phyloP scores from a whole-genome alignment of 345 rosid genomes.

The Sonneratia caseolaris region DNA sequence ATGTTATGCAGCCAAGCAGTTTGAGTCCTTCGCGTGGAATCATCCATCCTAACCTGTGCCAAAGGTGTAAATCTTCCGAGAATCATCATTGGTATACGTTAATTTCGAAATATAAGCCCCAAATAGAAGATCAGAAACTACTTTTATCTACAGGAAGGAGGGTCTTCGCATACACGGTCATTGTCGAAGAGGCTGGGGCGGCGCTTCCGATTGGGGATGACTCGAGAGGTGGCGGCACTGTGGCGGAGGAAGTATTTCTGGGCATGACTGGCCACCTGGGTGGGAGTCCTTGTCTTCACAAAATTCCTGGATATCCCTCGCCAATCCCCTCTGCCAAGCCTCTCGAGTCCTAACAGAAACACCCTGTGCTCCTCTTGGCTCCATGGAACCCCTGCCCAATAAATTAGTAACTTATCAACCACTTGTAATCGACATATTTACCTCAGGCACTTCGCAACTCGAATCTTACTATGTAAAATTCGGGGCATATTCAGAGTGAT shows the following conservation, averaged over 20 bases:
- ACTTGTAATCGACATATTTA: too few relatives aligned
- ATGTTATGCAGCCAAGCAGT: neutral
- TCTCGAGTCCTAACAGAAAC: conserved; percentile 22
- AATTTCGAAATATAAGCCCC: too few relatives aligned
- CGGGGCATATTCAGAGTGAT: too few relatives aligned
- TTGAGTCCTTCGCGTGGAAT: too few relatives aligned
- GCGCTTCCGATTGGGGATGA: conserved; percentile 3
- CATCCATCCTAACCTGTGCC: too few relatives aligned
- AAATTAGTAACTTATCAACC: too few relatives aligned
- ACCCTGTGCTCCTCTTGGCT: conserved; percentile 24
- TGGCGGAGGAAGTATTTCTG: conserved; percentile 28
- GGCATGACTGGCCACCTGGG: conserved; percentile 35
- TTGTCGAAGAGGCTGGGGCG: conserved; percentile 27
- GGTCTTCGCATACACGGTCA: neutral
- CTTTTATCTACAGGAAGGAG: too few relatives aligned
- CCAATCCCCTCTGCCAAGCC: conserved; percentile 32
- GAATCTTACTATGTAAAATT: too few relatives aligned
- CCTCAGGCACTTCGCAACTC: too few relatives aligned
- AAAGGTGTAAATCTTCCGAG: too few relatives aligned
- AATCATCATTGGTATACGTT: too few relatives aligned
- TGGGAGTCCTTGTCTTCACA: conserved; percentile 29
- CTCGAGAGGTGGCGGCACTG: neutral
- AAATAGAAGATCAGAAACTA: too few relatives aligned
- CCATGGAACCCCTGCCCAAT: conserved; percentile 22
- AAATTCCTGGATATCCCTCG: conserved; percentile 27